Base-by-base conservation (phyloP, 2,329 filamentous ascomycete species). In the Fusarium phyllophilum region DNA sequence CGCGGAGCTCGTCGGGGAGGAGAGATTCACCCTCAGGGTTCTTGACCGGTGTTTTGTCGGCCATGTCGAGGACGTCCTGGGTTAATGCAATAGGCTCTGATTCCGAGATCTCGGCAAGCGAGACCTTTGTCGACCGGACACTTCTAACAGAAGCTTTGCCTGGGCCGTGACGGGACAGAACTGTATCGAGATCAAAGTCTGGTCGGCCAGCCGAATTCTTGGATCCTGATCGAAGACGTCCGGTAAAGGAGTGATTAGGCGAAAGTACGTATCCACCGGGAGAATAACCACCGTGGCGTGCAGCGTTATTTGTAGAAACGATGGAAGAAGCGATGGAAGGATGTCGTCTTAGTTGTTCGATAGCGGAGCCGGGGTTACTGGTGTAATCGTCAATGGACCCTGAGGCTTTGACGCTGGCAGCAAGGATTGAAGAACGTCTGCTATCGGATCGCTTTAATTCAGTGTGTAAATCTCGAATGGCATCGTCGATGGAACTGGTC, bases 401-500 rank as follows among this genome's bases (percentile, higher is more conserved):
- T 9, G 82, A 81, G 69, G 85, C 79, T 55, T 69, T 74, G 60
- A 78, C 51, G 62, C 84, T 86, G 51, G 86, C 84, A 26, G 88
- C 89, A 49, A 89, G 85, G 56, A 91, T 84, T 14, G 90, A 92
- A 6, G 91, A 92, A 66, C 88, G 87, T 70, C 89, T 87, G 79
- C 90, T 93, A 79, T 93, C 92, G 78, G 86, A 89, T 74, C 90
- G 88, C 82, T 93, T 94, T 79, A 93, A 85, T 81, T 93, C 91
- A 69, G 90, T 86, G 81, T 94, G 91, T 74, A 94, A 86, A 78
- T 92, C 90, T 67, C 92, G 89, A 77, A 95, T 95, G 75, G 93
- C 92, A 84, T 93, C 90, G 77, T 93, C 92, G 78, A 95, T 93
- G 70, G 93, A 94, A 71, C 91, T 93, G 64, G 90, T 91, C 84